Conservation (phyloP, 2,329 filamentous ascomycete species). For the Aurifilum marmelostoma region DNA sequence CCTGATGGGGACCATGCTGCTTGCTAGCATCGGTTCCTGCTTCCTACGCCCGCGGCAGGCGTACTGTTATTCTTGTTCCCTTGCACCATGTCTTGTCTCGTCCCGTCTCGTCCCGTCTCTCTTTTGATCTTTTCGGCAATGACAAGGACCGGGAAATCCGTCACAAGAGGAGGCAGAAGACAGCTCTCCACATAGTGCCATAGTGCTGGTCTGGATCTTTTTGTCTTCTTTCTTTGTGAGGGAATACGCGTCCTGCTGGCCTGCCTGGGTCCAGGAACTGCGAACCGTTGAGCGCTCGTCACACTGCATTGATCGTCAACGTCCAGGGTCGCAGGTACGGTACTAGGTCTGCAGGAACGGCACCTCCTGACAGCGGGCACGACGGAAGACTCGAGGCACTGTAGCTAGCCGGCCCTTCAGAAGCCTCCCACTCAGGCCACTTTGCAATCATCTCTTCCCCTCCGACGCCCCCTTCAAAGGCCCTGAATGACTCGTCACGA, state of each 20-base stretch:
- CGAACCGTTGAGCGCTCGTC: constrained; percentile 16
- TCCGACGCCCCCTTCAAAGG: not conserved
- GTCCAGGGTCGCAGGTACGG: constrained; percentile 4
- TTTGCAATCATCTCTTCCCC: not conserved
- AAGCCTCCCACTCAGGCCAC: constrained; percentile 4
- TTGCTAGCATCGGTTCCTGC: constrained; percentile 12
- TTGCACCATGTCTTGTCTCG: constrained; percentile 8
- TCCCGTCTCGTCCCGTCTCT: constrained; percentile 14
- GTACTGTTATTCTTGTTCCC: not conserved
- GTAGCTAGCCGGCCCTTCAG: constrained; percentile 3
- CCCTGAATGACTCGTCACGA: constrained; percentile 6
- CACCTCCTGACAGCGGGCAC: constrained; percentile 20
- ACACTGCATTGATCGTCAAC: constrained; percentile 22
- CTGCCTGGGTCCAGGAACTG: not conserved
- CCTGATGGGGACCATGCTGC: not conserved
- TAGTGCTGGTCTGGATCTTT: not conserved
- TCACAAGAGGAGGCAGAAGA: not conserved
- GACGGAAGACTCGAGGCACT: constrained; percentile 2
- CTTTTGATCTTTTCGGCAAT: constrained; percentile 16
- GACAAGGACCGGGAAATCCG: constrained; percentile 8
- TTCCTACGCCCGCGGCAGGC: not conserved
- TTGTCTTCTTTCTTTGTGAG: not conserved
- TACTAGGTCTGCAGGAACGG: constrained; percentile 22
- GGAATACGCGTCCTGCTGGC: not conserved
- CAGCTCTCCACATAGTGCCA: not conserved